Base-by-base conservation (phyloP, 345 rosid genomes). In the Cardamine chenopodiifolia region DNA sequence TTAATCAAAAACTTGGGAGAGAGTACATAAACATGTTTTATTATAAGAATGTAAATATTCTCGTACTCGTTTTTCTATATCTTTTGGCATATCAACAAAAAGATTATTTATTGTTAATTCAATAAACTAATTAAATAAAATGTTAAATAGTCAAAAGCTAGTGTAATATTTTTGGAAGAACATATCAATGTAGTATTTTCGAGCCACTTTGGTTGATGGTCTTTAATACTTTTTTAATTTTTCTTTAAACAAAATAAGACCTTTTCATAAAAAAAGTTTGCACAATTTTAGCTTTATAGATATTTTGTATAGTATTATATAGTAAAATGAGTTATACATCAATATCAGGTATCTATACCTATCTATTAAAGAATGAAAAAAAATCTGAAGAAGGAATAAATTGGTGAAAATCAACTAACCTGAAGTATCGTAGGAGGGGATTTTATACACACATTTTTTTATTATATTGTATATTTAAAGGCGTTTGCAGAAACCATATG, bases 351-450 rank as follows among this genome's bases (percentile, higher is more conserved):
- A 77, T 77, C 10, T 65, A 44, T 77, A 23, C 80, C 76, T 57
- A 64, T 62, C 56, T 49, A 62, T 32, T 65, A 77, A 77, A 77
- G 11, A 71, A 77, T 42, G 58, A 13, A 29, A 8, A 45, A 40
- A 75, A 76, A 35, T 70, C 63, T 44, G 65, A 71, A 47, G 69
- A 44, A 56, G 71, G 83, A 86, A 89, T 81, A 84, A 78, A 68
- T 22, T 74, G 84, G 86, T 71, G 66, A 75, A 75, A 73, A 68
- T 74, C 56, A 70, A 74, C 66, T 78, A 62, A 65, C 56, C 59
- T 64, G 86, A 86, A 81, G 87, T 87, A 87, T 84, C 85, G 75
- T 59, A 72, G 49, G 68, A 61, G 55, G 80, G 63, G 63, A 70
- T 35, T 69, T 75, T 50, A 82, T 70, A 69, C 60, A 76, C 56